Percentiles rank a stretch among this genome's conserved stretches.
Evolutionary conservation across 2,329 filamentous ascomycete species (phyloP).

Genomic region (Aureobasidium sp.): DNA sequence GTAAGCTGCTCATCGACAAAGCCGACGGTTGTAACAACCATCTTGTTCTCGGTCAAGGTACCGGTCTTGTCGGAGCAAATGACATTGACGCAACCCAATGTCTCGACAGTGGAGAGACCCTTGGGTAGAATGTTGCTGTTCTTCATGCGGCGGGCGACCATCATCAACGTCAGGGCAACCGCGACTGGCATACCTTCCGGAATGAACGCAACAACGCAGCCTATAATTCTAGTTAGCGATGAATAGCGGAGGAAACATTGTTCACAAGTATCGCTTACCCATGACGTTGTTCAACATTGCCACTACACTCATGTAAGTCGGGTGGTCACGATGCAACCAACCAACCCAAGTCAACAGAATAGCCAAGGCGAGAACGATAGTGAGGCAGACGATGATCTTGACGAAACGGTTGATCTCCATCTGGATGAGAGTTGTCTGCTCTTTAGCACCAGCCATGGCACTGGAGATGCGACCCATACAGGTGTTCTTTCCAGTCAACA

Average conservation of each 20-base stretch:
- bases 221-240: neutral
- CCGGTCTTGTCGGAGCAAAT: constrained; percentile 41
- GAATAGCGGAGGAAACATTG: neutral
- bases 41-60: constrained; percentile 40
- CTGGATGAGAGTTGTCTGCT: constrained; percentile 37
- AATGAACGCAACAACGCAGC: constrained; percentile 25
- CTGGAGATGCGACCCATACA: constrained; percentile 40
- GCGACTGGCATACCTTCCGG: constrained; percentile 27
- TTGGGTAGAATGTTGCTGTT: constrained; percentile 38
- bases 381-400: constrained; percentile 36
- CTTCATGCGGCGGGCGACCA: constrained; percentile 40
- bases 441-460: constrained; percentile 33
- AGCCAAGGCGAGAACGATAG: constrained; percentile 30
- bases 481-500: constrained; percentile 35
- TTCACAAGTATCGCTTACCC: constrained; percentile 20
- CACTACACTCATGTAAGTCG: constrained; percentile 36
- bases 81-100: constrained; percentile 39
- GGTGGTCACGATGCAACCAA: constrained; percentile 36
- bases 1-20: constrained; percentile 32
- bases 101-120: constrained; percentile 38
- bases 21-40: constrained; percentile 36
- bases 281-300: constrained; percentile 43
- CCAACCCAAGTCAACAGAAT: constrained; percentile 43
- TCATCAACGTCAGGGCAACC: constrained; percentile 34
- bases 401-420: constrained; percentile 41